Percentiles rank a stretch among this genome's conserved stretches.
Conservation (phyloP, 208 protist genomes). For the Acanthamoeba rhysodes region DNA sequence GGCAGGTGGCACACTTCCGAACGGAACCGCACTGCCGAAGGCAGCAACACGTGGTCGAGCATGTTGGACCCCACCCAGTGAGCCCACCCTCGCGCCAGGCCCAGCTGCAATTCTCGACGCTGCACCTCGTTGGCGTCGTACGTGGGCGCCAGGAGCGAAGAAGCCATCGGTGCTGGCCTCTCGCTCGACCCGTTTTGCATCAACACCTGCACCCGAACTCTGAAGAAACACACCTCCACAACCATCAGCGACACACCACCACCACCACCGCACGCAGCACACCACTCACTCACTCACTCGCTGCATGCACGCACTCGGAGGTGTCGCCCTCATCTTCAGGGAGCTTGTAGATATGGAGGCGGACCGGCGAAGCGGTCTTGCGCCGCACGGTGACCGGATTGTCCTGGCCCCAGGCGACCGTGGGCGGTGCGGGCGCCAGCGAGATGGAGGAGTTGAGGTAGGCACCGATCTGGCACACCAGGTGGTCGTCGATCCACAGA, state of each 20-base stretch:
- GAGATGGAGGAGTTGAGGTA: not conserved
- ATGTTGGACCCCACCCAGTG: not conserved
- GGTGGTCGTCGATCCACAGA: conserved; percentile 7
- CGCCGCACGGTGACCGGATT: not conserved
- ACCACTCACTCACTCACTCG: no score
- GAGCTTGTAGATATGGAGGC: not conserved
- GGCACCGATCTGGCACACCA: not conserved
- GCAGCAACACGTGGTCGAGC: not conserved
- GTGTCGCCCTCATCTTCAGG: not conserved
- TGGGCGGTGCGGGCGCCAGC: not conserved
- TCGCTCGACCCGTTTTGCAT: not conserved
- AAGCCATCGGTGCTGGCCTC: not conserved
- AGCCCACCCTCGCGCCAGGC: not conserved
- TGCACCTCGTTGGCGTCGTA: not conserved
- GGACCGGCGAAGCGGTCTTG: not conserved
- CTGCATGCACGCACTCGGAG: not conserved
- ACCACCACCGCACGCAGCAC: not conserved
- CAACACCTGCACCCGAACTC: not conserved
- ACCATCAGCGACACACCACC: not conserved
- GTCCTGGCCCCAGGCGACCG: not conserved
- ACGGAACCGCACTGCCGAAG: not conserved
- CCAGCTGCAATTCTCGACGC: not conserved
- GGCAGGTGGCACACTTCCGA: not conserved
- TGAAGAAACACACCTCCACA: not conserved
- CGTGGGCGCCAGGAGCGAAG: not conserved